Evolutionary conservation across 805 yeast genomes (phyloP).

Genomic region (Saturnispora halmiae): DNA sequence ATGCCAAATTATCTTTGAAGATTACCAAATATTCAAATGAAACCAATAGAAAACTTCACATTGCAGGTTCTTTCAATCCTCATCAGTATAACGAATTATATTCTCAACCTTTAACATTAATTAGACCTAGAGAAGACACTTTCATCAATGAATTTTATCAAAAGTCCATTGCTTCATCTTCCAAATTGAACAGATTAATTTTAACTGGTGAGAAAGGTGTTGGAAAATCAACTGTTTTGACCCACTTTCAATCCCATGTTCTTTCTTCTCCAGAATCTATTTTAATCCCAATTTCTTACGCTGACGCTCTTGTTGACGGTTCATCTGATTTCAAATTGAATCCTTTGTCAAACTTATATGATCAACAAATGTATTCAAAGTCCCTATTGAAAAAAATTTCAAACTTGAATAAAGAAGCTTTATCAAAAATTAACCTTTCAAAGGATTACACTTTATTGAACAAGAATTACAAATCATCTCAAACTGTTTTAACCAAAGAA

Average conservation of each 20-base stretch:
- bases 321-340: constrained; percentile 57
- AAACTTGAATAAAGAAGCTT: constrained; percentile 35
- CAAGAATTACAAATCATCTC: constrained; percentile 15
- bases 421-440: constrained; percentile 27
- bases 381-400: constrained; percentile 45
- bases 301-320: constrained; percentile 60
- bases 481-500: constrained; percentile 17
- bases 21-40: constrained; percentile 33
- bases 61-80: constrained; percentile 57
- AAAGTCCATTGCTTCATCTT: constrained; percentile 26
- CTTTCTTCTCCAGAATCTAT: constrained; percentile 28
- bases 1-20: constrained; percentile 11
- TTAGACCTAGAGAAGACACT: constrained; percentile 40
- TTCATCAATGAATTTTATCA: constrained; percentile 30
- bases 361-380: constrained; percentile 72
- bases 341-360: constrained; percentile 39
- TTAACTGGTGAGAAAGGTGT: constrained; percentile 65
- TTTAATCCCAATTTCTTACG: constrained; percentile 55
- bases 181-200: constrained; percentile 40
- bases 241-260: constrained; percentile 58
- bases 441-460: constrained; percentile 18
- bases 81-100: constrained; percentile 63
- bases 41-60: constrained; percentile 36
- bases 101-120: constrained; percentile 48
- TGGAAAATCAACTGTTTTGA: constrained; percentile 67